Evolutionary conservation across 768 basidiomycete genomes (phyloP).

Genomic region (Lentinula raphanica): DNA sequence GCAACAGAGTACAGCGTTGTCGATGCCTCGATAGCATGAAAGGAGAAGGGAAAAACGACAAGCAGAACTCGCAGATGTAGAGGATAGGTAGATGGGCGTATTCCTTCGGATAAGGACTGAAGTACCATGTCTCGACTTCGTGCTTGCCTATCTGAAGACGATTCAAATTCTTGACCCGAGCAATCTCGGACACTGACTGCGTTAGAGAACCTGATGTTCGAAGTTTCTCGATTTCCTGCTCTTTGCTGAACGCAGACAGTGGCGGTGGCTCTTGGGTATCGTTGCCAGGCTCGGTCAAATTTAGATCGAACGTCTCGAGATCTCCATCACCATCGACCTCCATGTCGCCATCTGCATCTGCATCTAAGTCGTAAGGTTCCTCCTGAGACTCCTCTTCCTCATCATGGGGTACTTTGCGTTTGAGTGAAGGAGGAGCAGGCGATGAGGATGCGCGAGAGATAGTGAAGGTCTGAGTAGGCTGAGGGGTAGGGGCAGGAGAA

Average conservation of each 20-base stretch:
- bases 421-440: conserved; percentile 53
- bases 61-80: conserved; percentile 98
- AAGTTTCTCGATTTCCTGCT: conserved; percentile 97
- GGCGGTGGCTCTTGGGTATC: conserved; percentile 46
- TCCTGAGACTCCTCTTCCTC: conserved; percentile 62
- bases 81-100: conserved; percentile 93
- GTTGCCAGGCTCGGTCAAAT: conserved; percentile 44
- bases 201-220: conserved; percentile 99
- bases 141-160: conserved; percentile 92
- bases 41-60: conserved; percentile 84
- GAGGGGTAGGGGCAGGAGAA: conserved; percentile 54
- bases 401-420: conserved; percentile 64
- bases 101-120: conserved; percentile 97
- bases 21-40: conserved; percentile 93
- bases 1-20: conserved; percentile 81
- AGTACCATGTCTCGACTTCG: conserved; percentile 99
- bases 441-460: conserved; percentile 42
- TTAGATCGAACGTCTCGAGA: conserved; percentile 62
- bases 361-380: conserved; percentile 48
- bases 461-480: conserved; percentile 25
- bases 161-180: conserved; percentile 97
- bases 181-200: conserved; percentile 95
- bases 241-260: conserved; percentile 78
- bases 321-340: conserved; percentile 75
- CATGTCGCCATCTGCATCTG: conserved; percentile 67